Evolutionary conservation across 2,329 filamentous ascomycete genomes (phyloP).

Genomic region (Rutstroemia sydowiana): DNA sequence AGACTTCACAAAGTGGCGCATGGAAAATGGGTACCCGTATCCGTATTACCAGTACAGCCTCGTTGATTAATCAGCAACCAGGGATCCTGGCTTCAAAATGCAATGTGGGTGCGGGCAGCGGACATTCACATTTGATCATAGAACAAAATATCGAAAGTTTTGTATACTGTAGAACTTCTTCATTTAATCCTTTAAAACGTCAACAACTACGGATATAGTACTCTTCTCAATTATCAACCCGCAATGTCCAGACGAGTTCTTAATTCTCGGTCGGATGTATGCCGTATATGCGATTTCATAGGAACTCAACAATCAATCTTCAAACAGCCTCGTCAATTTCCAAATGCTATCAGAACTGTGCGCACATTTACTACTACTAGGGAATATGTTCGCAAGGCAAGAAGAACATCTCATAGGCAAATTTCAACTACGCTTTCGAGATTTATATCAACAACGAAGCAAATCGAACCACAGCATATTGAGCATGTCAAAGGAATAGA

Average conservation of each 20-base stretch:
- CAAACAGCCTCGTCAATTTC: conserved; percentile 12
- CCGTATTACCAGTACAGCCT: too few relatives aligned
- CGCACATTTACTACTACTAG: conserved; percentile 19
- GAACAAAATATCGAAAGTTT: too few relatives aligned
- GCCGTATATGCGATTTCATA: conserved; percentile 38
- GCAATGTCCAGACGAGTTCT: conserved; percentile 36
- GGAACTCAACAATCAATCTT: conserved; percentile 12
- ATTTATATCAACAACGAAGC: not conserved
- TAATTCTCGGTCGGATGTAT: conserved; percentile 32
- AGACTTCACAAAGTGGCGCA: too few relatives aligned
- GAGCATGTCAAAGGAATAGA: conserved; percentile 14
- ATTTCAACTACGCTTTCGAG: not conserved
- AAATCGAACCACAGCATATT: not conserved
- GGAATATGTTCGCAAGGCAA: conserved; percentile 2
- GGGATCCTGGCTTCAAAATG: too few relatives aligned
- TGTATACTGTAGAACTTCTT: too few relatives aligned
- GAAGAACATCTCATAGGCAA: not conserved
- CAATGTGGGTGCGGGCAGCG: too few relatives aligned
- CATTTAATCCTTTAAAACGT: too few relatives aligned
- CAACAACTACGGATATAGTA: too few relatives aligned
- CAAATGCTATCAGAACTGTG: conserved; percentile 13
- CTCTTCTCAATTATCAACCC: not conserved
- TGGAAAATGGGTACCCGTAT: too few relatives aligned
- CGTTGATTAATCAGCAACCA: too few relatives aligned
- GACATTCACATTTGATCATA: too few relatives aligned